Evolutionary conservation across 176 grass and related monocot species (phyloP).

Genomic region (Aechmea fasciata): DNA sequence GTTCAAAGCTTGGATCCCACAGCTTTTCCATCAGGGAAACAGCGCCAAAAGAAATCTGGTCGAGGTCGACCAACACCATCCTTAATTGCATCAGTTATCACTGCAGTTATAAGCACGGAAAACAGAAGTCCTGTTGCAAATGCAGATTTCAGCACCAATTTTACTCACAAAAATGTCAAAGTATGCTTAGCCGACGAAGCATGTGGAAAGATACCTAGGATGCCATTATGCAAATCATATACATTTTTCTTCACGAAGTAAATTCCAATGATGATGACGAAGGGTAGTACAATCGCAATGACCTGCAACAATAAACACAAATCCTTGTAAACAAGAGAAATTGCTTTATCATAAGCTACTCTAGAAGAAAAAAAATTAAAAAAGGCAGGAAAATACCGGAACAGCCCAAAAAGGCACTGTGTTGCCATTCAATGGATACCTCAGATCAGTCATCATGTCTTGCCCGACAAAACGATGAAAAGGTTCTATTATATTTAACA

Average conservation of each 20-base stretch:
- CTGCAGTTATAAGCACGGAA: conserved; percentile 87
- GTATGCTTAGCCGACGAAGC: not conserved
- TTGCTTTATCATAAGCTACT: not conserved
- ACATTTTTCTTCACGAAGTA: conserved; percentile 88
- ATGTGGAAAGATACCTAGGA: conserved; percentile 53
- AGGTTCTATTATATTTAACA: conserved; percentile 62
- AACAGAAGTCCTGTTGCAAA: conserved; percentile 64
- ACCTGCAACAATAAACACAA: conserved; percentile 33
- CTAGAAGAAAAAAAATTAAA: not conserved
- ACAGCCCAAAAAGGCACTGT: conserved; percentile 70
- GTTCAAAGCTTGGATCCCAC: conserved; percentile 21
- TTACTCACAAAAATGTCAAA: not conserved
- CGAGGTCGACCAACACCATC: conserved; percentile 86
- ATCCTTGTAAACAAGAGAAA: not conserved
- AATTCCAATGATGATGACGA: conserved; percentile 49
- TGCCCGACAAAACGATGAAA: conserved; percentile 67
- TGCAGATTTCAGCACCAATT: conserved; percentile 3
- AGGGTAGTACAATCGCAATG: conserved; percentile 62
- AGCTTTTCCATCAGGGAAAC: conserved; percentile 94
- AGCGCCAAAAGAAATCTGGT: conserved; percentile 97
- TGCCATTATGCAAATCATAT: conserved; percentile 91
- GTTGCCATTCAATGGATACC: conserved; percentile 53
- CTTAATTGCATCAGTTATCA: conserved; percentile 96
- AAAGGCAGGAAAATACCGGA: conserved; percentile 31
- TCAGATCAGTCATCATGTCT: conserved; percentile 61